These are phyloP conservation scores for Xylaria multiplex DNA, from an alignment of 2,329 filamentous ascomycete genomes.

Conservation along the genomic window DNA sequence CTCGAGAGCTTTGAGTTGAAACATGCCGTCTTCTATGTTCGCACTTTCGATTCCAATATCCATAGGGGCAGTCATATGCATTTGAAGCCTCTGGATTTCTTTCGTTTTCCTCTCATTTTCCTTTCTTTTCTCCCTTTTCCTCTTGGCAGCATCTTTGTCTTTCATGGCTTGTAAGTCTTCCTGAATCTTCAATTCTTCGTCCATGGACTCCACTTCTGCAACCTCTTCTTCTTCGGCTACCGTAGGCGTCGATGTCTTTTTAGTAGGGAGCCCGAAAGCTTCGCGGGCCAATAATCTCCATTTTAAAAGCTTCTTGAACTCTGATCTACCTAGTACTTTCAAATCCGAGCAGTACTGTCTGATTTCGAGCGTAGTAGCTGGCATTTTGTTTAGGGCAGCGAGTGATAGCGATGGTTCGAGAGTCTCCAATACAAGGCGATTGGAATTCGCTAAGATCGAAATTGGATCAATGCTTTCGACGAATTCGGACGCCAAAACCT, in stretches of 20 bases:
- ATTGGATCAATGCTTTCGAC: constrained; percentile 95
- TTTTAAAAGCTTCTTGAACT: constrained; percentile 88
- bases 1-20: constrained; percentile 83
- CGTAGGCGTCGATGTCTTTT: constrained; percentile 67
- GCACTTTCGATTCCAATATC: constrained; percentile 95
- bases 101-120: constrained; percentile 96
- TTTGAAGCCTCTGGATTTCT: constrained; percentile 94
- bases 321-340: constrained; percentile 90
- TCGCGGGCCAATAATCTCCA: constrained; percentile 93
- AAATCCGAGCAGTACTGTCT: constrained; percentile 81
- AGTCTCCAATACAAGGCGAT: constrained; percentile 85
- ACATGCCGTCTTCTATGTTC: constrained; percentile 83
- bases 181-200: constrained; percentile 91
- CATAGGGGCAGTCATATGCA: constrained; percentile 95
- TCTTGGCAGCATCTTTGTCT: constrained; percentile 79
- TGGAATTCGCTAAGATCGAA: constrained; percentile 85
- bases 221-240: constrained; percentile 71
- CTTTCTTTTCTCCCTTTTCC: constrained; percentile 83
- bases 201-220: constrained; percentile 86
- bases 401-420: constrained; percentile 85
- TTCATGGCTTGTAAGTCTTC: constrained; percentile 85
- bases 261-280: constrained; percentile 85
- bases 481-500: constrained; percentile 88
- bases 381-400: constrained; percentile 83
- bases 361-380: constrained; percentile 87